These are phyloP conservation scores for Globisporangium cystogenes DNA, from an alignment of 352 stramenopile species.

Conservation along the genomic window DNA sequence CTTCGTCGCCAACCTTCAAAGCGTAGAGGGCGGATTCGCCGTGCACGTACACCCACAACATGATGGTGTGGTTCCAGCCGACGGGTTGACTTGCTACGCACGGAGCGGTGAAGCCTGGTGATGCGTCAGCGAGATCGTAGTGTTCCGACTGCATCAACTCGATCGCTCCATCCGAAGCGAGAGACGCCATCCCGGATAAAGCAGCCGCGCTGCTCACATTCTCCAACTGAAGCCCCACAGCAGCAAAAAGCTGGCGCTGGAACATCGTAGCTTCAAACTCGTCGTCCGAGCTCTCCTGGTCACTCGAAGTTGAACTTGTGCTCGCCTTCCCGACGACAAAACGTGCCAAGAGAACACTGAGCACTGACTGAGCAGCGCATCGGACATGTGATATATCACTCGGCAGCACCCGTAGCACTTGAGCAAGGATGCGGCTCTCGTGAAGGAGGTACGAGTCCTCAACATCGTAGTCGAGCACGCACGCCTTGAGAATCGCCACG, in stretches of 20 bases:
- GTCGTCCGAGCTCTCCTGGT: slow-evolving; percentile 15
- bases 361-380: slow-evolving; percentile 45
- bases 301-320: slow-evolving; percentile 12
- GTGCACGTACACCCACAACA: slow-evolving; percentile 67
- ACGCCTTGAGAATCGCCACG: slow-evolving; percentile 42
- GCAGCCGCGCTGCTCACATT: slow-evolving; percentile 14
- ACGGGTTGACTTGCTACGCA: slow-evolving; percentile 24
- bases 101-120: slow-evolving; percentile 32
- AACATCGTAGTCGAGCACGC: slow-evolving; percentile 67
- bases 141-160: not conserved
- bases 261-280: slow-evolving; percentile 37
- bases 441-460: slow-evolving; percentile 70
- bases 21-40: slow-evolving; percentile 35
- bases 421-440: slow-evolving; percentile 48
- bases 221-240: slow-evolving; percentile 62
- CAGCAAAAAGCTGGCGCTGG: slow-evolving; percentile 59
- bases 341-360: slow-evolving; percentile 54
- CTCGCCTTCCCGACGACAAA: slow-evolving; percentile 39
- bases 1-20: slow-evolving; percentile 61
- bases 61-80: slow-evolving; percentile 71
- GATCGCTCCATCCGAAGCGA: not conserved
- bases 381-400: slow-evolving; percentile 34
- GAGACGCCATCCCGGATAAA: not conserved
- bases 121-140: slow-evolving; percentile 34
- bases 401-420: slow-evolving; percentile 50